phyloP scores from a whole-genome alignment of 2,329 filamentous ascomycete genomes.

The Fusarium sp. region DNA sequence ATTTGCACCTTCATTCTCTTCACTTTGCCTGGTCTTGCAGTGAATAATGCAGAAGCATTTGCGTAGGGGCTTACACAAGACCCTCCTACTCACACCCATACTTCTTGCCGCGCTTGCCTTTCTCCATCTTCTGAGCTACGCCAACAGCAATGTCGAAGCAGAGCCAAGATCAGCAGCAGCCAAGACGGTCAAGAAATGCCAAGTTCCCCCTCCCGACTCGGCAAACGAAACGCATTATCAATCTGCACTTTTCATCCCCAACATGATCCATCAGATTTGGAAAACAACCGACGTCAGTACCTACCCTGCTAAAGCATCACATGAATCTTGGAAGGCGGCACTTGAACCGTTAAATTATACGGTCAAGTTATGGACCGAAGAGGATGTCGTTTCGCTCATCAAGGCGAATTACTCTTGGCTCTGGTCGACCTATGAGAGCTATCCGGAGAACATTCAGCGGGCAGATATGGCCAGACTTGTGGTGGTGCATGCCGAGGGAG shows the following conservation, averaged over 20 bases:
- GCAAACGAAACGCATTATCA: background rate
- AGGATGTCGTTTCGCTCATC: background rate
- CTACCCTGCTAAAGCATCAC: background rate
- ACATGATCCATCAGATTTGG: slow-evolving; percentile 11
- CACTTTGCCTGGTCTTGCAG: background rate
- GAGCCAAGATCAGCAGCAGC: background rate
- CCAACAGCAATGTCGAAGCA: background rate
- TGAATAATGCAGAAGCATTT: background rate
- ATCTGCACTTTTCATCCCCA: background rate
- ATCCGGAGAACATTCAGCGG: background rate
- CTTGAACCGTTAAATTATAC: background rate
- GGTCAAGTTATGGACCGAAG: background rate
- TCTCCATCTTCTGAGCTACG: background rate
- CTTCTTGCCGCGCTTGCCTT: background rate
- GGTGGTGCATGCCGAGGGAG: slow-evolving; percentile 1
- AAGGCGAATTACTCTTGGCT: background rate
- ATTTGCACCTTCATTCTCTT: background rate
- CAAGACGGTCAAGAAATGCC: background rate
- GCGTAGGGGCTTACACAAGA: background rate
- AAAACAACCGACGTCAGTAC: slow-evolving; percentile 1
- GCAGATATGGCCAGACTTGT: slow-evolving; percentile 1
- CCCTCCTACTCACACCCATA: background rate
- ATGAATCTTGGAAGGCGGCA: background rate
- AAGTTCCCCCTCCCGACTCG: background rate
- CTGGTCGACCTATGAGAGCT: background rate